These are phyloP conservation scores for Usnea hakonensis DNA, from an alignment of 495 filamentous ascomycete species.

Conservation along the genomic window DNA sequence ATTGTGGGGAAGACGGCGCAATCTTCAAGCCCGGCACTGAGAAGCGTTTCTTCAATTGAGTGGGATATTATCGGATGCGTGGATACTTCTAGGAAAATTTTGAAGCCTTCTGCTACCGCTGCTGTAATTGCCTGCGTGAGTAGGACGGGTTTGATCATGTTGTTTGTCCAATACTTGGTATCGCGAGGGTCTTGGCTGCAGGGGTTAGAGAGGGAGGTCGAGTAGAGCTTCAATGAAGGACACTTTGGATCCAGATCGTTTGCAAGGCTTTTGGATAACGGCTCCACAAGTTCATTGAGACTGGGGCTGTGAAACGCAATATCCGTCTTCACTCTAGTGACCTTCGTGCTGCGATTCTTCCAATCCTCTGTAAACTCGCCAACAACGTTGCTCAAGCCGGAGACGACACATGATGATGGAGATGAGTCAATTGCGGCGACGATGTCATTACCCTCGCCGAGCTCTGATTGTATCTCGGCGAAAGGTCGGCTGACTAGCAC, in stretches of 20 bases:
- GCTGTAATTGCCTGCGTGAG: slow-evolving; percentile 29
- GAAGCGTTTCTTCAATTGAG: slow-evolving; percentile 32
- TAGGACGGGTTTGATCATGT: slow-evolving; percentile 29
- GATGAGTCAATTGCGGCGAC: slow-evolving; percentile 39
- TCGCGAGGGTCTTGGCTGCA: slow-evolving; percentile 23
- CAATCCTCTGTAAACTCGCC: slow-evolving; percentile 14
- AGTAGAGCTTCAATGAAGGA: slow-evolving; percentile 31
- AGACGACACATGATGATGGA: slow-evolving; percentile 35
- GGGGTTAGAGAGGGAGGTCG: slow-evolving; percentile 28
- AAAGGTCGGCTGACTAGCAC: slow-evolving; percentile 42
- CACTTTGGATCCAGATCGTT: slow-evolving; percentile 21
- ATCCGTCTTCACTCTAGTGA: slow-evolving; percentile 28
- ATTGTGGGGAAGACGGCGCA: slow-evolving; percentile 29
- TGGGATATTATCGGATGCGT: slow-evolving; percentile 32
- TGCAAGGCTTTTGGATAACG: slow-evolving; percentile 24
- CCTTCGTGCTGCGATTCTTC: slow-evolving; percentile 24
- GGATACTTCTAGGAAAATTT: slow-evolving; percentile 33
- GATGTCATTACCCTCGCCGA: slow-evolving; percentile 23
- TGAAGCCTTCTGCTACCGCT: slow-evolving; percentile 30
- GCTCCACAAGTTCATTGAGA: slow-evolving; percentile 26
- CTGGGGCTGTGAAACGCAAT: slow-evolving; percentile 34
- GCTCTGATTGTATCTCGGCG: slow-evolving; percentile 29
- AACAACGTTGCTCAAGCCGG: slow-evolving; percentile 25
- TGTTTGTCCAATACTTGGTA: slow-evolving; percentile 26
- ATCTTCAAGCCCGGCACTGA: slow-evolving; percentile 27